Conservation (phyloP, 345 rosid genomes). For the Camelina sativa region DNA sequence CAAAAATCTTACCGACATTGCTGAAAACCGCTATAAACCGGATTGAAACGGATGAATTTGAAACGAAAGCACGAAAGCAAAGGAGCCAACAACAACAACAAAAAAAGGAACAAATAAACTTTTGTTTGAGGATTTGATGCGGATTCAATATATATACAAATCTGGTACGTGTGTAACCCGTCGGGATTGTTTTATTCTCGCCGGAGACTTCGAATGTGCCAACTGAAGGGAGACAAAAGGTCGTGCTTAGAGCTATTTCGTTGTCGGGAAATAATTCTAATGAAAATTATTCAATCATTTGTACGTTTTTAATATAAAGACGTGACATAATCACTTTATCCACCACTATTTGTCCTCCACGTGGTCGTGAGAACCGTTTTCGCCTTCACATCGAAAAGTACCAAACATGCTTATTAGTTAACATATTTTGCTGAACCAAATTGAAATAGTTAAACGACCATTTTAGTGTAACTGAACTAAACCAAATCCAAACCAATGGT, state of each 20-base stretch:
- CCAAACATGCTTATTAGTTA: not conserved
- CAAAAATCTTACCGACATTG: slow-evolving; percentile 11
- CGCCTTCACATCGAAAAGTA: not conserved
- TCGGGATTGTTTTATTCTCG: not conserved
- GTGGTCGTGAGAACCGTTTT: not conserved
- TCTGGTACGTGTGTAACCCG: slow-evolving; percentile 1
- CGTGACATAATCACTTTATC: slow-evolving; percentile 34
- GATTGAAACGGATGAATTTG: not conserved
- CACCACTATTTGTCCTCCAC: slow-evolving; percentile 6
- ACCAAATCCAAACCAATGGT: not conserved
- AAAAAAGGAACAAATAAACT: not conserved
- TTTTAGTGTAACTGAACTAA: not conserved
- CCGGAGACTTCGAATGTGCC: slow-evolving; percentile 21
- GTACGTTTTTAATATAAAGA: slow-evolving; percentile 2
- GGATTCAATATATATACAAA: slow-evolving; percentile 2
- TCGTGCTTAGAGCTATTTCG: slow-evolving; percentile 34
- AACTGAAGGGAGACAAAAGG: not conserved
- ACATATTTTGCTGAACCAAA: not conserved
- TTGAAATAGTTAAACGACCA: not conserved
- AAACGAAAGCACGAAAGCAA: not conserved
- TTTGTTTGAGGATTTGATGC: not conserved
- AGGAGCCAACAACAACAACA: no score
- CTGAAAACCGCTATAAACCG: not conserved
- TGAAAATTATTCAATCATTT: not conserved
- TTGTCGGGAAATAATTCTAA: slow-evolving; percentile 25